These are phyloP conservation scores for Fusarium beomiforme DNA, from an alignment of 2,329 filamentous ascomycete genomes.

Conservation along the genomic window DNA sequence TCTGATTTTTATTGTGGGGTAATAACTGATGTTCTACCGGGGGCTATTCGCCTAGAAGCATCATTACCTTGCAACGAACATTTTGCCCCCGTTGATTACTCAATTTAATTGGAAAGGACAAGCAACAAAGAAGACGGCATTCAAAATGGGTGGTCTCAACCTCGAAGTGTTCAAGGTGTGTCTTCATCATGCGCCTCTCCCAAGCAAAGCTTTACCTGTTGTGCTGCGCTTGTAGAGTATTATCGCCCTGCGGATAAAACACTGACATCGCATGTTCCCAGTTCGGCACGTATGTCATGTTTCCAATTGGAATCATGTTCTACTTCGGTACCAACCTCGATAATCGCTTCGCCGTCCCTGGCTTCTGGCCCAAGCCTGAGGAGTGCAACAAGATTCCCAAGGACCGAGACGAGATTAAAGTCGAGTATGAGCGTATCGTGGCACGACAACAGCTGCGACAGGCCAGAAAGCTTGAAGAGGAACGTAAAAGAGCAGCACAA, in stretches of 20 bases:
- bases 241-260: background rate
- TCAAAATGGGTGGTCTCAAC: constrained; percentile 79
- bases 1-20: constrained; percentile 23
- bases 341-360: constrained; percentile 84
- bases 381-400: constrained; percentile 80
- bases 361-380: constrained; percentile 91
- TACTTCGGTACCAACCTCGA: constrained; percentile 99
- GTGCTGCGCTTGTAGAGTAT: background rate
- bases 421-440: constrained; percentile 80
- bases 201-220: background rate
- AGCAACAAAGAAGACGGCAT: constrained; percentile 1
- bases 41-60: constrained; percentile 35
- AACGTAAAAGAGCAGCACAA: constrained; percentile 43
- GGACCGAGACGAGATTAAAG: constrained; percentile 83
- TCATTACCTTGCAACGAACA: constrained; percentile 26
- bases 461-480: constrained; percentile 56
- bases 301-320: constrained; percentile 99
- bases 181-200: background rate
- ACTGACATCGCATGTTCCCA: constrained; percentile 49
- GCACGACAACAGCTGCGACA: constrained; percentile 77
- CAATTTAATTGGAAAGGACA: background rate
- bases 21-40: constrained; percentile 34
- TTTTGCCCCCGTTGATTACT: constrained; percentile 25
- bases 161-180: constrained; percentile 93
- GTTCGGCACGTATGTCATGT: constrained; percentile 99